A percentile compares a stretch with the other conserved stretches of the same genome.
Conservation (phyloP, 169 alveolate genomes). For the Perkinsus marinus region DNA sequence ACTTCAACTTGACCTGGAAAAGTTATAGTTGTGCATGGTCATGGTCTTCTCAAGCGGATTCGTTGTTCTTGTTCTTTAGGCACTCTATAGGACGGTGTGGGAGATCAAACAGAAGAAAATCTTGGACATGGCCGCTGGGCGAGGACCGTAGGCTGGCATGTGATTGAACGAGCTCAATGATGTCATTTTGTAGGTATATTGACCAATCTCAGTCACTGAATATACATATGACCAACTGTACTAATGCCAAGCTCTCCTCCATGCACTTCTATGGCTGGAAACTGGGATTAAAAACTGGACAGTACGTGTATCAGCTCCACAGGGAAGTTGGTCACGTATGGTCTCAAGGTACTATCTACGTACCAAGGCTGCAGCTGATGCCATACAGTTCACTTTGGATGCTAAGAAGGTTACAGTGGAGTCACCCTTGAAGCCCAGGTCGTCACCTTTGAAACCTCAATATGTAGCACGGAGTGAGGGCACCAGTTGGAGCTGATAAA, state of each 20-base stretch:
- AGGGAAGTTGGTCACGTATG: background rate
- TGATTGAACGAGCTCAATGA: too few relatives aligned
- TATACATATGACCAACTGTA: constrained; percentile 85
- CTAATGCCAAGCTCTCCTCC: constrained; percentile 83
- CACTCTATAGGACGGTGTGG: constrained; percentile 92
- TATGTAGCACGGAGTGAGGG: background rate
- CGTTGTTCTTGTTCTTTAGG: too few relatives aligned
- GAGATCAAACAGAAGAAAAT: constrained; percentile 89
- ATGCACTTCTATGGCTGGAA: constrained; percentile 98
- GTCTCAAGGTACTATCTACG: constrained; percentile 76
- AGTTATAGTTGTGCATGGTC: too few relatives aligned
- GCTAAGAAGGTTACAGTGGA: constrained; percentile 10
- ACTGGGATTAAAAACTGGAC: constrained; percentile 91
- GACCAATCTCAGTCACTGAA: constrained; percentile 80
- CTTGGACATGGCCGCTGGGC: constrained; percentile 90
- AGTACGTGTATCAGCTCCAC: background rate
- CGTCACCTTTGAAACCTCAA: background rate
- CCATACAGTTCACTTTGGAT: constrained; percentile 95
- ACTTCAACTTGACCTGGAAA: too few relatives aligned
- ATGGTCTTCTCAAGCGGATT: too few relatives aligned
- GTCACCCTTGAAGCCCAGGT: constrained; percentile 17
- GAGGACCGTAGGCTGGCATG: constrained; percentile 69
- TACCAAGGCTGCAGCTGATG: constrained; percentile 93
- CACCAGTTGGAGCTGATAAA: too few relatives aligned
- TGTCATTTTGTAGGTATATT: background rate